A percentile compares a stretch with the other conserved stretches of the same genome.
These are phyloP conservation scores for Oehlia diaphana DNA, from an alignment of 192 early-diverging fungal genomes.

Conservation along the genomic window DNA sequence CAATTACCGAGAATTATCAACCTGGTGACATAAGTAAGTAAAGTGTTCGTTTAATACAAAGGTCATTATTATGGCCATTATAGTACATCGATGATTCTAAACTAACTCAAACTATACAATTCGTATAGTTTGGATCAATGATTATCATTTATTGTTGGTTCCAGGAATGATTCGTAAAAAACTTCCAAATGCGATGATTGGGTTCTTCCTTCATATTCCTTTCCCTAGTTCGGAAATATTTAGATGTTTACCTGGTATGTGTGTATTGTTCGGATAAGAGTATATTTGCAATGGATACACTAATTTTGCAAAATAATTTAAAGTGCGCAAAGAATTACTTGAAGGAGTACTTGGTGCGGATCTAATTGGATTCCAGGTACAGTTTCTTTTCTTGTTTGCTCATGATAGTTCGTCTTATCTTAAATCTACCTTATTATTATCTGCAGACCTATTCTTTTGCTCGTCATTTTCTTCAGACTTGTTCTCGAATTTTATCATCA, in stretches of 20 bases:
- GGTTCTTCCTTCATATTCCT: conserved; percentile 96
- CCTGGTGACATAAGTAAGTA: conserved; percentile 81
- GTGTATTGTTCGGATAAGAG: neutral
- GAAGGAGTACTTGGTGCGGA: conserved; percentile 88
- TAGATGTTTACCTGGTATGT: conserved; percentile 79
- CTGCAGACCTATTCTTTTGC: conserved; percentile 90
- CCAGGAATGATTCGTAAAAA: conserved; percentile 83
- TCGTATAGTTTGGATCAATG: conserved; percentile 87
- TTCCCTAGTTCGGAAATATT: conserved; percentile 97
- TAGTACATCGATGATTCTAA: neutral
- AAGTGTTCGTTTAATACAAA: neutral
- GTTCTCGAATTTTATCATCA: conserved; percentile 79
- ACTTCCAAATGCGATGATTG: conserved; percentile 85
- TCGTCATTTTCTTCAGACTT: conserved; percentile 86
- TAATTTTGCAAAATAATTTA: neutral
- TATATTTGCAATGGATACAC: no score
- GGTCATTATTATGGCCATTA: neutral
- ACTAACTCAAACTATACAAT: neutral
- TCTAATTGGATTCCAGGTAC: conserved; percentile 76
- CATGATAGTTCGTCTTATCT: neutral
- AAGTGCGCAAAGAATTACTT: conserved; percentile 80
- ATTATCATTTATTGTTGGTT: conserved; percentile 96
- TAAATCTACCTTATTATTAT: neutral
- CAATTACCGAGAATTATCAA: conserved; percentile 73
- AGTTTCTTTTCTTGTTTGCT: neutral